Conservation (phyloP, 2,329 filamentous ascomycete species). For the Epichloe baconii region DNA sequence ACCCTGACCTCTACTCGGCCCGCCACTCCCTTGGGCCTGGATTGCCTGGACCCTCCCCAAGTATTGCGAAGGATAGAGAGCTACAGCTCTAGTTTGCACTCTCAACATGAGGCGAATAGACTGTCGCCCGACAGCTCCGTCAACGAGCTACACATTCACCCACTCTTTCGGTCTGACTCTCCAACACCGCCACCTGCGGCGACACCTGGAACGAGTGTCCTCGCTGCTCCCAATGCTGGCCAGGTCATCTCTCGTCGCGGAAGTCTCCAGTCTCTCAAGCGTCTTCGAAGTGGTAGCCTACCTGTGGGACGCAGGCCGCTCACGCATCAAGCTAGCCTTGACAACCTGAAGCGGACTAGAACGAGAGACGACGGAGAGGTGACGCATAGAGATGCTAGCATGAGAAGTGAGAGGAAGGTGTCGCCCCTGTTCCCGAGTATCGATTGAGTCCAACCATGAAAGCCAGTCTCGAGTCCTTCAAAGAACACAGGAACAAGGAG, state of each 20-base stretch:
- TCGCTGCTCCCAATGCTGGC: slow-evolving; percentile 56
- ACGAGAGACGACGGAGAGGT: background rate
- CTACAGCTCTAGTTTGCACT: slow-evolving; percentile 30
- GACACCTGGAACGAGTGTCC: slow-evolving; percentile 57
- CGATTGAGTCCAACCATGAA: slow-evolving; percentile 40
- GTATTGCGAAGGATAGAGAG: slow-evolving; percentile 34
- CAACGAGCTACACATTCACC: slow-evolving; percentile 61
- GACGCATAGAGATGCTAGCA: background rate
- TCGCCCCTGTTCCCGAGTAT: slow-evolving; percentile 50
- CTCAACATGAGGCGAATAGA: slow-evolving; percentile 16
- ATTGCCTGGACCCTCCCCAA: slow-evolving; percentile 39
- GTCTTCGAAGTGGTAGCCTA: slow-evolving; percentile 44
- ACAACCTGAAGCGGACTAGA: slow-evolving; percentile 14
- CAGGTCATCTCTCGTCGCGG: slow-evolving; percentile 44
- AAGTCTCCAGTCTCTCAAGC: slow-evolving; percentile 36
- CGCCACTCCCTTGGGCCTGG: slow-evolving; percentile 32
- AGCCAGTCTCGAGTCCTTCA: slow-evolving; percentile 21
- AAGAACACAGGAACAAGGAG: background rate
- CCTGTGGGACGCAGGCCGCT: slow-evolving; percentile 34
- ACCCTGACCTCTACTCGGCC: slow-evolving; percentile 51
- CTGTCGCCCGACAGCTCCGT: slow-evolving; percentile 14
- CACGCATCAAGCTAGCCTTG: slow-evolving; percentile 34
- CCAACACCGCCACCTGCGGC: slow-evolving; percentile 51
- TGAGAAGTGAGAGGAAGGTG: slow-evolving; percentile 29
- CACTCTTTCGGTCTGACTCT: slow-evolving; percentile 62